Base-by-base conservation (phyloP, 164 flowering plant genomes). In the Chimonanthus salicifolius region DNA sequence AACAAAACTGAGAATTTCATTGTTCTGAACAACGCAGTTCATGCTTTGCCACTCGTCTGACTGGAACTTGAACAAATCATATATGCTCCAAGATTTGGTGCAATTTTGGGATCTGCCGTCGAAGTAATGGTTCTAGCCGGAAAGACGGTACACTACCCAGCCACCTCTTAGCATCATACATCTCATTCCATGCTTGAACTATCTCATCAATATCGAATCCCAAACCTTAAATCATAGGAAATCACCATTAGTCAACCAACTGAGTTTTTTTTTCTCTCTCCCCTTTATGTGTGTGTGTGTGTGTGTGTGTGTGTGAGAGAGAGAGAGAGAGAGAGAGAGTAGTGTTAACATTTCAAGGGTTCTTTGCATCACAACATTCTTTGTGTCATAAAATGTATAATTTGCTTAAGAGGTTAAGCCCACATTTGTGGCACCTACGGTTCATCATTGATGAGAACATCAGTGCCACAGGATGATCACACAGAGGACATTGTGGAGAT, bases 141-240 rank as follows among this genome's bases (percentile, higher is more conserved):
- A 88, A 91, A 68, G 98, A 88, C 5, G 88, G 86, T 74, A 90
- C 72, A 6, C 88, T 82, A 70, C 78, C 82, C 75, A 82, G 82
- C 92, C 90, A 90, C 79, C 80, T 88, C 77, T 85, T 89, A 65
- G 94, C 94, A 77, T 89, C 95, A 74, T 87, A 83, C 91, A 94
- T 92, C 82, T 91, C 98, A 73, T 88, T 92, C 98, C 98, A 92
- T 64, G 94, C 97, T 78, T 90, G 94, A 62, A 88, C 84, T 72
- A 92, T 87, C 82, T 92, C 97, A 72, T 94, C 93, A 71, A 90
- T 88, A 72, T 85, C 85, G 82, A 90, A 94, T n/a, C 84, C 90
- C 50, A 89, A 64, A 67, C 91, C 97, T 92, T 85, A 82, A 74
- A 46, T 58, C 11, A 54, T 69, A 72, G 33, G 76, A 76, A 71